These are phyloP conservation scores for Escallonia herrerae DNA, from an alignment of 129 eudicot species.

Conservation along the genomic window DNA sequence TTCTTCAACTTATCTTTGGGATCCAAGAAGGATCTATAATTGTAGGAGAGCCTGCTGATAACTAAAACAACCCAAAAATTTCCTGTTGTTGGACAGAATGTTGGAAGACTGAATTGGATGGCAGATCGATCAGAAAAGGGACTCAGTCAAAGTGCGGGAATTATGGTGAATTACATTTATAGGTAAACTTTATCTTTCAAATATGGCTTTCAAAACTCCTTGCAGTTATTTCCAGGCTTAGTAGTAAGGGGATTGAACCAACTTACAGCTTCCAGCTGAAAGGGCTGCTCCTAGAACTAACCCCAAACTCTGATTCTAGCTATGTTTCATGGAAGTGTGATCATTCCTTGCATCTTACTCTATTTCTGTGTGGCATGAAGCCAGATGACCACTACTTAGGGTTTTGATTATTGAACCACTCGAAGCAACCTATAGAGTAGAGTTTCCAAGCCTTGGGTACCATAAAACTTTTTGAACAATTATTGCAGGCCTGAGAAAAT, in stretches of 20 bases:
- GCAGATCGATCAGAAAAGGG: slow-evolving; percentile 88
- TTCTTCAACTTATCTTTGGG: too few species aligned
- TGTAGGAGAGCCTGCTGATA: background rate
- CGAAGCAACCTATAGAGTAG: background rate
- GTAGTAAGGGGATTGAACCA: background rate
- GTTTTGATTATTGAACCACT: background rate
- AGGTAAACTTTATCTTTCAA: slow-evolving; percentile 28
- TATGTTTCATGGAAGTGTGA: background rate
- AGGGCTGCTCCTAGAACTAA: background rate
- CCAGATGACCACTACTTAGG: background rate
- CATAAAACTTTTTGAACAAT: slow-evolving; percentile 1
- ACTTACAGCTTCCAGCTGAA: background rate
- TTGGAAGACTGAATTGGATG: slow-evolving; percentile 91
- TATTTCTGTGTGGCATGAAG: background rate
- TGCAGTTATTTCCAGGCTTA: background rate
- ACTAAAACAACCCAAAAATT: background rate
- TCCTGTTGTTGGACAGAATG: slow-evolving; percentile 27
- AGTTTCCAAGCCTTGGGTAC: background rate
- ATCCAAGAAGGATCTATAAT: too few species aligned
- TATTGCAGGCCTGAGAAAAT: slow-evolving; percentile 70
- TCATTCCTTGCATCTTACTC: too few species aligned
- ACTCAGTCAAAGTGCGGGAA: slow-evolving; percentile 78
- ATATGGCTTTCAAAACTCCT: background rate
- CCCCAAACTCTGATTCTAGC: background rate
- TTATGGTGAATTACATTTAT: slow-evolving; percentile 91